Percentiles rank a stretch among this genome's conserved stretches.
Conservation (phyloP, 2,329 filamentous ascomycete genomes). For the Pseudogymnoascus sp. region DNA sequence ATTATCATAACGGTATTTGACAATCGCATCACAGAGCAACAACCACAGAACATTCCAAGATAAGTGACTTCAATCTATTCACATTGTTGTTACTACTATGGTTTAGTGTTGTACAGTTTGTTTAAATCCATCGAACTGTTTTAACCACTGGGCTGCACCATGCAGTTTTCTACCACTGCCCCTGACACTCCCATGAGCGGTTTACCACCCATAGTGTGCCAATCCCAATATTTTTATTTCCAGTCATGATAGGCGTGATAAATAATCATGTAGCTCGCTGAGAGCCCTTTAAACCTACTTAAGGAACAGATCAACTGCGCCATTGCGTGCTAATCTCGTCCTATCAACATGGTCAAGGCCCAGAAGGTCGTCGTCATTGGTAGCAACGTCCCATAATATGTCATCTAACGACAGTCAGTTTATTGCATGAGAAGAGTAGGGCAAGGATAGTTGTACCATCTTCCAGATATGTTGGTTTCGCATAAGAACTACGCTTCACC, state of each 20-base stretch:
- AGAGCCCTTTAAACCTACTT: constrained; percentile 21
- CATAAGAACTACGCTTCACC: constrained; percentile 61
- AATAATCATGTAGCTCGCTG: not conserved
- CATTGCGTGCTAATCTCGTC: constrained; percentile 49
- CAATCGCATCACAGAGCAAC: not conserved
- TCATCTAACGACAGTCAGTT: constrained; percentile 40
- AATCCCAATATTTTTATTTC: constrained; percentile 4
- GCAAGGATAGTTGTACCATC: constrained; percentile 58
- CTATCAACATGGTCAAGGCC: constrained; percentile 60
- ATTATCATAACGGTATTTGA: not conserved
- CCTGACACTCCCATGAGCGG: not conserved
- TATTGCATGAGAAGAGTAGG: not conserved
- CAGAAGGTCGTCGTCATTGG: constrained; percentile 51
- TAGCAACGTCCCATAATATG: constrained; percentile 45
- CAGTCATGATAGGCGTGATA: constrained; percentile 1
- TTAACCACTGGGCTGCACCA: not conserved
- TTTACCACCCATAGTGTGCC: not conserved
- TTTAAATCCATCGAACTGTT: constrained; percentile 3
- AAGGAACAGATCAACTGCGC: constrained; percentile 56
- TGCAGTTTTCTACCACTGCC: constrained; percentile 1
- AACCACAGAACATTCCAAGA: not conserved
- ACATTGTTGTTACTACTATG: constrained; percentile 7
- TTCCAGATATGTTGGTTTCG: constrained; percentile 72
- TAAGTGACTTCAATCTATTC: not conserved
- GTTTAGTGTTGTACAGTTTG: constrained; percentile 5